Evolutionary conservation across 164 flowering plant species (phyloP), one percentile per base, ranked within the genome.

Genomic region (Brasenia schreberi): DNA sequence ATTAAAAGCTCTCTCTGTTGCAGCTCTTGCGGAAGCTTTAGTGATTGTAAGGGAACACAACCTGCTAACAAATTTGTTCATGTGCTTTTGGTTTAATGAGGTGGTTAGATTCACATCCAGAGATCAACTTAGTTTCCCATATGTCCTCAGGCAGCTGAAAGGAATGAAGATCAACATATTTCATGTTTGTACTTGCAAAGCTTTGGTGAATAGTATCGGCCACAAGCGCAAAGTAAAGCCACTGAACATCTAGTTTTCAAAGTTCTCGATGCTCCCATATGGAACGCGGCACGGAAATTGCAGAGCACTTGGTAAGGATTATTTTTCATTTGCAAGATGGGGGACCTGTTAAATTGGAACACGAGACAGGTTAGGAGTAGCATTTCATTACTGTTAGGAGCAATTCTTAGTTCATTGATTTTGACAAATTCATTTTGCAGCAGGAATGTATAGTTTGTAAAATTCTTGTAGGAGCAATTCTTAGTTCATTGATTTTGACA

Each of bases 61-160:
- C 0, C 88, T 90, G 19, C 23, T 79, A 71, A 85, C 94, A 18
- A 92, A 94, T 77, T 71, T 89, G 68, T 79, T 94, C 70, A 89
- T 83, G 96, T 94, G 97, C 83, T 83, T 88, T 18, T 94, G 98
- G 99, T 94, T 94, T 67, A 91, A 89, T 75, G 99, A 94, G 79
- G 97, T 85, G 43, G 97, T 89, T 62, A 87, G 96, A 2, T 94
- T 91, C 76, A 94, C 99, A 42, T 91, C 99, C 1, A 78, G 97
- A 27, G 99, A 91, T 79, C 96, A 92, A 75, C 85, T 94, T 44
- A 94, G 99, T 75, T 94, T 94, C 68, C 99, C 99, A 17, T 94
- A 84, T 67, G 94, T 89, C 39, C 82, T 88, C 10, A 83, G 97
- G 88, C 84, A 84, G 64, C 69, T 89, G 77, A 85, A 82, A 52